Percentiles rank a stretch among this genome's conserved stretches.
phyloP scores from a whole-genome alignment of 805 yeast species.

The Candida insectorum region DNA sequence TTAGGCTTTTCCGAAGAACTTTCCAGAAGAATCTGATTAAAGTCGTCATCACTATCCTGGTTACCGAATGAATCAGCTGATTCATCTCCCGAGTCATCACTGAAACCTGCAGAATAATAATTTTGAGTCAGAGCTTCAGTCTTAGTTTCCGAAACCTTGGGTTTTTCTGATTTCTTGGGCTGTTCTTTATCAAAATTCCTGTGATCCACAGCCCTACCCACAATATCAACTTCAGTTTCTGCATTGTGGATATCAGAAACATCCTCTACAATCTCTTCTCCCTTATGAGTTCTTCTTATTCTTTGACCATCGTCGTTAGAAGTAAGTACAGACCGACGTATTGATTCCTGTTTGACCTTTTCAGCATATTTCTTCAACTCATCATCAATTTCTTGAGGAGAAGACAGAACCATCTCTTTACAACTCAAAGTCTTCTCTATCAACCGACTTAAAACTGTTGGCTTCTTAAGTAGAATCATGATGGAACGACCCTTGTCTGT shows the following conservation, averaged over 20 bases:
- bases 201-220: constrained; percentile 35
- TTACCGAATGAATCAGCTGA: constrained; percentile 14
- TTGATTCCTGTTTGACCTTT: constrained; percentile 64
- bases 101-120: constrained; percentile 18
- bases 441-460: constrained; percentile 54
- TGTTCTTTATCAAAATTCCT: constrained; percentile 21
- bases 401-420: constrained; percentile 56
- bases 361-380: constrained; percentile 70
- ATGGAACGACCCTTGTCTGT: constrained; percentile 67
- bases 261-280: constrained; percentile 74
- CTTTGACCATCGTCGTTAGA: constrained; percentile 51
- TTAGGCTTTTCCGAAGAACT: no score
- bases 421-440: constrained; percentile 52
- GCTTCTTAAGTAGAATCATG: constrained; percentile 45
- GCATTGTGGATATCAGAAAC: constrained; percentile 20
- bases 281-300: constrained; percentile 79
- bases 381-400: constrained; percentile 78
- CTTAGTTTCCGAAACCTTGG: background rate
- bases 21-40: constrained; percentile 30
- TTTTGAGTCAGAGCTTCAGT: constrained; percentile 8
- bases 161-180: background rate
- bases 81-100: constrained; percentile 21
- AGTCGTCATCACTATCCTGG: constrained; percentile 30
- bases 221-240: constrained; percentile 24
- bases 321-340: constrained; percentile 65